phyloP scores from a whole-genome alignment of 75 land plant genomes.

The Pinus albicaulis region DNA sequence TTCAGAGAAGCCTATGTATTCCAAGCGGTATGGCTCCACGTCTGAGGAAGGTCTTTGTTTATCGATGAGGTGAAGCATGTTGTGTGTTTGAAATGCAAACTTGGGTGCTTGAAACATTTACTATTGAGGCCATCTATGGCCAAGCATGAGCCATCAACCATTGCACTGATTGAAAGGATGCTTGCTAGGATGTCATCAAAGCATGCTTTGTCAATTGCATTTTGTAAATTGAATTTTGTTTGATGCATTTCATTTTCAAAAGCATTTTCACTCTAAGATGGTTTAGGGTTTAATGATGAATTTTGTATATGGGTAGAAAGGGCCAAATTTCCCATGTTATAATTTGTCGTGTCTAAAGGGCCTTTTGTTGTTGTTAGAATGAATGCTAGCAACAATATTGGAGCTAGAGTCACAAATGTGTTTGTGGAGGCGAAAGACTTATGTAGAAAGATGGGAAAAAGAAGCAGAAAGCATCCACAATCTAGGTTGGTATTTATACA shows the following conservation, averaged over 20 bases:
- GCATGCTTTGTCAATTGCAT: conserved; percentile 97
- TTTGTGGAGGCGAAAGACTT: conserved; percentile 49
- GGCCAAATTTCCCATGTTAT: conserved; percentile 70
- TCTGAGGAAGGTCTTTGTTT: conserved; percentile 67
- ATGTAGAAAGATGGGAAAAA: conserved; percentile 28
- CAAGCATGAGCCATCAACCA: conserved; percentile 90
- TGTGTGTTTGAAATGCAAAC: conserved; percentile 94
- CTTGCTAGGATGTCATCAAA: conserved; percentile 76
- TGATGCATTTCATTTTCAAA: background rate
- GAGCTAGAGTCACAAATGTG: conserved; percentile 60
- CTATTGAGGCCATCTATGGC: conserved; percentile 79
- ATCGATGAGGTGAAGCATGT: conserved; percentile 91
- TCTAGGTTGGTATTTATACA: background rate
- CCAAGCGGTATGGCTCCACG: conserved; percentile 75
- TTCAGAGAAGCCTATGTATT: conserved; percentile 85
- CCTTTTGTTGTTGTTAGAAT: conserved; percentile 75
- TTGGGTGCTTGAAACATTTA: conserved; percentile 84
- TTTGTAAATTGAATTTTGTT: conserved; percentile 43
- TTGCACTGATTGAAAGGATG: conserved; percentile 89
- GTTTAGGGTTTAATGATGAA: background rate
- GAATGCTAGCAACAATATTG: conserved; percentile 47
- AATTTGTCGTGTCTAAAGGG: conserved; percentile 90
- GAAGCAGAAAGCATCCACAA: conserved; percentile 28
- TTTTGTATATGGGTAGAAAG: conserved; percentile 67
- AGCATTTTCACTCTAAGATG: too few species aligned